Evolutionary conservation across 192 early-diverging fungal species (phyloP).

Genomic region (Podila verticillata): DNA sequence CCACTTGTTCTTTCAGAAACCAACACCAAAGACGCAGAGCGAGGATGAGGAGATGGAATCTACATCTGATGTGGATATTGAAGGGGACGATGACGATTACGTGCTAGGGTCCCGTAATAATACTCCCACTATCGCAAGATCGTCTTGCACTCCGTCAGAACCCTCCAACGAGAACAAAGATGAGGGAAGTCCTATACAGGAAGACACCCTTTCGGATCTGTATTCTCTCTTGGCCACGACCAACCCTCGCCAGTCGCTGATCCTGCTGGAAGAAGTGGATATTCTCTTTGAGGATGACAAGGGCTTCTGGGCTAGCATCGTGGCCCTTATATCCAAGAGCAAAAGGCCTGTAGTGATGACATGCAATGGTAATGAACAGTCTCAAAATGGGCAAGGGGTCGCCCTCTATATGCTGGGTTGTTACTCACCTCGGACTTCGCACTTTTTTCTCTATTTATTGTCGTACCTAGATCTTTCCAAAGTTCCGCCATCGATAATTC

Average conservation of each 20-base stretch:
- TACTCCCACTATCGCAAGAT: background rate
- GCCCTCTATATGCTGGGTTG: no score
- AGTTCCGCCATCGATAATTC: conserved; percentile 19
- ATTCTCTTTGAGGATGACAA: conserved; percentile 84
- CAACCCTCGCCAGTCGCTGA: conserved; percentile 66
- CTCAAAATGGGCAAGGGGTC: background rate
- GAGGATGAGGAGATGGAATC: conserved; percentile 15
- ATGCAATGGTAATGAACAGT: conserved; percentile 64
- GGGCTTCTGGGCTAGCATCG: conserved; percentile 79
- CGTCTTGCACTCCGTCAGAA: background rate
- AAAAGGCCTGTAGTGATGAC: conserved; percentile 87
- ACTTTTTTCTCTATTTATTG: background rate
- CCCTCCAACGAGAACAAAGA: background rate
- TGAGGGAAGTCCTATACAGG: background rate
- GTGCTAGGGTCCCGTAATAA: background rate
- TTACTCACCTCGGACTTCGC: background rate
- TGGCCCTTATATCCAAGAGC: conserved; percentile 72
- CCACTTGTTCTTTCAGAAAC: conserved; percentile 26
- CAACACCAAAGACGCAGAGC: background rate
- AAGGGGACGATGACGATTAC: conserved; percentile 3
- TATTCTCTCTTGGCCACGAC: conserved; percentile 38
- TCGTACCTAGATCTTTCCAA: conserved; percentile 28
- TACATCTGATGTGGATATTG: conserved; percentile 11
- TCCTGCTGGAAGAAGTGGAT: conserved; percentile 89
- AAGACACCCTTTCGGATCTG: conserved; percentile 44